Evolutionary conservation across 2,329 filamentous ascomycete genomes (phyloP).

Genomic region (Beauveria medogensis): DNA sequence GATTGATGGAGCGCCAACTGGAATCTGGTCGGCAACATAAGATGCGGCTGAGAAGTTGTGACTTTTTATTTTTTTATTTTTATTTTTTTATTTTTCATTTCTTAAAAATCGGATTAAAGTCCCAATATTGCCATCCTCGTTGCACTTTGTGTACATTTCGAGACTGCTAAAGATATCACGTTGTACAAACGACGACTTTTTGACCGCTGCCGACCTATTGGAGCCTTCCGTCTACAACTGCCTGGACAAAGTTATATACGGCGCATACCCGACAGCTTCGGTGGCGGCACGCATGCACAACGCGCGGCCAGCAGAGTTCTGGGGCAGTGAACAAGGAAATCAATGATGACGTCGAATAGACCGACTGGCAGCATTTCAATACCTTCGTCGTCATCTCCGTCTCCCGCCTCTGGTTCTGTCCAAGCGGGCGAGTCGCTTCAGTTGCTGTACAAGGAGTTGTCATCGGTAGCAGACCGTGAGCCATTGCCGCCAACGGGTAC

Average conservation of each 20-base stretch:
- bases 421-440: background rate
- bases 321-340: background rate
- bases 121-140: background rate
- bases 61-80: background rate
- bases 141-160: background rate
- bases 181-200: background rate
- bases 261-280: background rate
- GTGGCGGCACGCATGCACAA: background rate
- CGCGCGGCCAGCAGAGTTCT: background rate
- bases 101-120: background rate
- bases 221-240: background rate
- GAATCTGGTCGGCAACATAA: background rate
- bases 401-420: background rate
- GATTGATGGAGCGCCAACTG: background rate
- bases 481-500: background rate
- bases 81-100: background rate
- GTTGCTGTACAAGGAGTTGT: slow-evolving; percentile 1
- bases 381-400: background rate
- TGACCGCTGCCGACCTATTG: background rate
- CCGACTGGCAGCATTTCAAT: background rate
- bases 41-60: background rate
- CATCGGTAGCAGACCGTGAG: slow-evolving; percentile 4
- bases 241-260: background rate
- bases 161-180: background rate
- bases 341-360: slow-evolving; percentile 1